Conservation (phyloP, 768 basidiomycete genomes). For the Paxillus rubicundulus region DNA sequence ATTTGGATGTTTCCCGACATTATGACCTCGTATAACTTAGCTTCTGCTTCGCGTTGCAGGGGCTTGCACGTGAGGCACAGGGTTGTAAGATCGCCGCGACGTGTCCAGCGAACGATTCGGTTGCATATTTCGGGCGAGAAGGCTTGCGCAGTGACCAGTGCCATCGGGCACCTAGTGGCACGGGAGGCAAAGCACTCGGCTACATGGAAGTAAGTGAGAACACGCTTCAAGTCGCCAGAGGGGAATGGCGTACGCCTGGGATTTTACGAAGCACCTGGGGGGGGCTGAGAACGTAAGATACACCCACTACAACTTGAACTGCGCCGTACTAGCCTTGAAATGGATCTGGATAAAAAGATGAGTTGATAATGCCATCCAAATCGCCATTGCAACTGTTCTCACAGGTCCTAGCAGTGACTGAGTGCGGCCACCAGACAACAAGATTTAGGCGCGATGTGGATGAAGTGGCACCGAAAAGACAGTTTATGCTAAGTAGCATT, state of each 20-base stretch:
- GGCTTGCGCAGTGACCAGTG: constrained; percentile 11
- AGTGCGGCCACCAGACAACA: background rate
- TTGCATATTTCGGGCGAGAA: constrained; percentile 44
- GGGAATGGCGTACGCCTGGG: background rate
- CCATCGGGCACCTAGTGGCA: constrained; percentile 10
- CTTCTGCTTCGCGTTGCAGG: constrained; percentile 48
- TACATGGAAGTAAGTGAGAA: background rate
- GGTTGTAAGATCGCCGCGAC: constrained; percentile 37
- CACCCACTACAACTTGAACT: background rate
- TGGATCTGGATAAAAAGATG: background rate
- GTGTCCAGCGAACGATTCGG: constrained; percentile 38
- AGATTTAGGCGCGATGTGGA: background rate
- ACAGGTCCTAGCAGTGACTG: background rate
- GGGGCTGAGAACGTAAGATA: background rate
- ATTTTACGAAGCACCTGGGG: background rate
- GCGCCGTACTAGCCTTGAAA: background rate
- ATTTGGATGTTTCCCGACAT: constrained; percentile 37
- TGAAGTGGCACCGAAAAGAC: background rate
- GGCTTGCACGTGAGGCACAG: constrained; percentile 47
- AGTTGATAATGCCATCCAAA: background rate
- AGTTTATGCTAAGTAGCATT: too few species aligned
- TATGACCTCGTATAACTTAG: constrained; percentile 43
- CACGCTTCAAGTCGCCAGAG: background rate
- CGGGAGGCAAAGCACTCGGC: background rate
- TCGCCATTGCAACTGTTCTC: background rate